phyloP scores from a whole-genome alignment of 192 early-diverging fungal genomes.

The Gonapodya prolifera region DNA sequence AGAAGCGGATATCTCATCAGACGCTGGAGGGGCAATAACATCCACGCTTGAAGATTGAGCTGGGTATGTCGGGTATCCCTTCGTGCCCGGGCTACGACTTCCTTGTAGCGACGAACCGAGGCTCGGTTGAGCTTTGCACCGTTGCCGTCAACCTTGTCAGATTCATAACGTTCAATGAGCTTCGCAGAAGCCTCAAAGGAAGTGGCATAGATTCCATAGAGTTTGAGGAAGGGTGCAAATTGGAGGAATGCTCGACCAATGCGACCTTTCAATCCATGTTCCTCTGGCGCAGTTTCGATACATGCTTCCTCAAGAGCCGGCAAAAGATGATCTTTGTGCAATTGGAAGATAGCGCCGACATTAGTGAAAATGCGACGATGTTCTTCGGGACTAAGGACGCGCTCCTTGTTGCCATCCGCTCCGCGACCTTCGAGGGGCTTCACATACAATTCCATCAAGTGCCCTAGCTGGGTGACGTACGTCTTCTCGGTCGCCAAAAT shows the following conservation, averaged over 20 bases:
- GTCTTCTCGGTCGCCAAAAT: conserved; percentile 73
- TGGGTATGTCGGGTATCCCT: conserved; percentile 53
- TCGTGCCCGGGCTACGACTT: conserved; percentile 20
- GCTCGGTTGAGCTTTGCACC: conserved; percentile 1
- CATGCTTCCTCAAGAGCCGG: conserved; percentile 36
- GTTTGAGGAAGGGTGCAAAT: conserved; percentile 62
- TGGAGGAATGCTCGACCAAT: conserved; percentile 69
- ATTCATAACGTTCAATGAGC: conserved; percentile 35
- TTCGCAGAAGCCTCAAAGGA: conserved; percentile 64
- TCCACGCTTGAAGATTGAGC: conserved; percentile 67
- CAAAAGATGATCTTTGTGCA: conserved; percentile 50
- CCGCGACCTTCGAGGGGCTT: conserved; percentile 32
- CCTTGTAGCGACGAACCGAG: conserved; percentile 18
- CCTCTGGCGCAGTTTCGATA: conserved; percentile 8
- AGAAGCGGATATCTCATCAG: conserved; percentile 87
- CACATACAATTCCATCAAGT: conserved; percentile 54
- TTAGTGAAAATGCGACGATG: conserved; percentile 69
- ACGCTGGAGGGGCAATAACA: conserved; percentile 86
- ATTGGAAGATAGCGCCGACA: conserved; percentile 57
- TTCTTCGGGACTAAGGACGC: conserved; percentile 42
- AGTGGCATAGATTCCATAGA: conserved; percentile 77
- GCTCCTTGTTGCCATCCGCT: conserved; percentile 2
- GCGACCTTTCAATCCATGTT: conserved; percentile 14
- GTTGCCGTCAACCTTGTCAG: conserved; percentile 4
- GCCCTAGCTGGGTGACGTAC: conserved; percentile 69